Evolutionary conservation across 2,329 filamentous ascomycete species (phyloP).

Genomic region (Westerdykella sp.): DNA sequence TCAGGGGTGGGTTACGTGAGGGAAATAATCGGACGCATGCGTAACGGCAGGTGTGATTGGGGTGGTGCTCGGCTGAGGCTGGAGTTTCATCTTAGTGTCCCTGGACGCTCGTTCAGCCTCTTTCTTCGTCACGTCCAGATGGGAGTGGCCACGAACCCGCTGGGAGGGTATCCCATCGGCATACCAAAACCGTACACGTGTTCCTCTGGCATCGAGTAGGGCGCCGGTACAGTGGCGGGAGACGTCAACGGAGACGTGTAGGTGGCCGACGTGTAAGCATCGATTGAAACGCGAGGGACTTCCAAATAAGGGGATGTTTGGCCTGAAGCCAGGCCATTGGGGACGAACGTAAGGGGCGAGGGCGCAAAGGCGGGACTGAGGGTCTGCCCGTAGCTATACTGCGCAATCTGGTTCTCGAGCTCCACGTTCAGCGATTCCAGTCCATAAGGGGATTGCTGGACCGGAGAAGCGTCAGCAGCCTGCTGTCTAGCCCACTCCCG

Average conservation of each 20-base stretch:
- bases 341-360: slow-evolving; percentile 39
- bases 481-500: slow-evolving; percentile 38
- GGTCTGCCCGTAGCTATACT: slow-evolving; percentile 39
- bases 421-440: slow-evolving; percentile 38
- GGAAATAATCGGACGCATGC: slow-evolving; percentile 1
- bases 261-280: slow-evolving; percentile 20
- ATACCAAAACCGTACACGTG: slow-evolving; percentile 38
- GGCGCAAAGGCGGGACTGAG: slow-evolving; percentile 48
- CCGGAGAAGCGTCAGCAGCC: slow-evolving; percentile 23
- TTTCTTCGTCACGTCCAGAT: slow-evolving; percentile 39
- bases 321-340: slow-evolving; percentile 26
- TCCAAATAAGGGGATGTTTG: slow-evolving; percentile 42
- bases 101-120: slow-evolving; percentile 40
- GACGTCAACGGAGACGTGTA: slow-evolving; percentile 35
- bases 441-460: slow-evolving; percentile 33
- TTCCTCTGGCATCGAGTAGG: slow-evolving; percentile 35
- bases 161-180: slow-evolving; percentile 35
- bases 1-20: slow-evolving; percentile 17
- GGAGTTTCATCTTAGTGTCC: slow-evolving; percentile 27
- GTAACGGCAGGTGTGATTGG: neutral
- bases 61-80: slow-evolving; percentile 18
- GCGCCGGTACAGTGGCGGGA: slow-evolving; percentile 28
- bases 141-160: slow-evolving; percentile 40
- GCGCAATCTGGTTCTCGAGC: slow-evolving; percentile 36
- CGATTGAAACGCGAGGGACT: slow-evolving; percentile 37